Conservation (phyloP, 2,329 filamentous ascomycete genomes). For the Claviceps sorghi region DNA sequence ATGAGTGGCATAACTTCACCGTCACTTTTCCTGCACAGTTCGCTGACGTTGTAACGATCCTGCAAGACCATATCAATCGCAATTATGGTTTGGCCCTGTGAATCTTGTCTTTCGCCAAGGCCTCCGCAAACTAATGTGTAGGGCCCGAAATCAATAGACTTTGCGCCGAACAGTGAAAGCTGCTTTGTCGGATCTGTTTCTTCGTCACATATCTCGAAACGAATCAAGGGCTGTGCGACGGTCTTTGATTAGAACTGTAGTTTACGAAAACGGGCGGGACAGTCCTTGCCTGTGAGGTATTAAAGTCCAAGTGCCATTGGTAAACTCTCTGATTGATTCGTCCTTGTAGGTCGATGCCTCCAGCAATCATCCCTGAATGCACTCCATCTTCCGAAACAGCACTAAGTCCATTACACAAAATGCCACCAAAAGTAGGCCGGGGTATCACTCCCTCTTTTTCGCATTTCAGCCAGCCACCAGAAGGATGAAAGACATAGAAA, state of each 20-base stretch:
- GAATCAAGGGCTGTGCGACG: constrained; percentile 12
- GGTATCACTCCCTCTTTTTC: constrained; percentile 18
- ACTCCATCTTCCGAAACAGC: constrained; percentile 12
- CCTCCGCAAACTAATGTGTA: constrained; percentile 19
- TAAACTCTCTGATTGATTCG: constrained; percentile 47
- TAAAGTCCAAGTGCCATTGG: constrained; percentile 35
- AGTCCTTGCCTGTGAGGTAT: background rate
- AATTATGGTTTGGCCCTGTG: constrained; percentile 17
- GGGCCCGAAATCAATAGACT: constrained; percentile 11
- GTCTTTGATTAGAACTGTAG: background rate
- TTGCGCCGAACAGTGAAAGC: constrained; percentile 21
- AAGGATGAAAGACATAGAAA: constrained; percentile 38
- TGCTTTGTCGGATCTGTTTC: background rate
- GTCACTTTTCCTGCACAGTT: constrained; percentile 3
- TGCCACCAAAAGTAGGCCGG: constrained; percentile 29
- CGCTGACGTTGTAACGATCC: constrained; percentile 19
- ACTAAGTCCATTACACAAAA: constrained; percentile 18
- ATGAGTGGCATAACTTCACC: constrained; percentile 41
- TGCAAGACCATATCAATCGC: constrained; percentile 11
- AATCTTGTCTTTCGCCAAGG: constrained; percentile 14
- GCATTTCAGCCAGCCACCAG: constrained; percentile 33
- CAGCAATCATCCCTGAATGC: constrained; percentile 49
- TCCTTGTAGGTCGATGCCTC: constrained; percentile 55
- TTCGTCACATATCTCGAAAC: constrained; percentile 9
- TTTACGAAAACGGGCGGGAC: background rate